Evolutionary conservation across 805 yeast genomes (phyloP).

Genomic region (Ogataea pini): DNA sequence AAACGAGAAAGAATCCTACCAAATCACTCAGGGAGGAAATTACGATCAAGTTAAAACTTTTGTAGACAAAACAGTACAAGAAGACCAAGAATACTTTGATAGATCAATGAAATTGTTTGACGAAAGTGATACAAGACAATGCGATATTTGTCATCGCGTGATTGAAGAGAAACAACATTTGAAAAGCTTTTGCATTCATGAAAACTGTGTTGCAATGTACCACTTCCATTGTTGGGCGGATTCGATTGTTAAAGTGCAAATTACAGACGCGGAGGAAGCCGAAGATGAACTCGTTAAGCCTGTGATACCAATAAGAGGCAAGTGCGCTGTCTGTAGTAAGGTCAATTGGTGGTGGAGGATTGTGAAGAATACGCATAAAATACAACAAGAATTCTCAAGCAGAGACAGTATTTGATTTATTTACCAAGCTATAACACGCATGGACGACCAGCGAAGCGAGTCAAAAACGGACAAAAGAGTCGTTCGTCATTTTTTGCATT

Average conservation of each 20-base stretch:
- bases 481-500: too few species aligned
- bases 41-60: slow-evolving; percentile 30
- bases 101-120: slow-evolving; percentile 18
- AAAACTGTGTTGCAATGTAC: slow-evolving; percentile 30
- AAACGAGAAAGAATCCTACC: slow-evolving; percentile 1
- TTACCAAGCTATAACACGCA: not conserved
- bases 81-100: slow-evolving; percentile 20
- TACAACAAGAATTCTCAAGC: slow-evolving; percentile 11
- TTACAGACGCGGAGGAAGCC: slow-evolving; percentile 6
- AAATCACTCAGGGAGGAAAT: slow-evolving; percentile 30
- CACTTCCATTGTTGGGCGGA: slow-evolving; percentile 41
- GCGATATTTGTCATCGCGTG: slow-evolving; percentile 19
- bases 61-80: slow-evolving; percentile 11
- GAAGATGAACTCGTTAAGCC: slow-evolving; percentile 13
- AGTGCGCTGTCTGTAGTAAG: slow-evolving; percentile 27
- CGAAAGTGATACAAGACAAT: slow-evolving; percentile 8
- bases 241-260: slow-evolving; percentile 2
- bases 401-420: not conserved
- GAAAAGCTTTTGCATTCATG: slow-evolving; percentile 29
- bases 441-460: not conserved
- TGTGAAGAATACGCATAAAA: slow-evolving; percentile 24
- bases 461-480: too few species aligned
- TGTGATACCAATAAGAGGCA: slow-evolving; percentile 30
- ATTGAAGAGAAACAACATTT: slow-evolving; percentile 17
- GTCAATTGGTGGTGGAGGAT: slow-evolving; percentile 33